A percentile compares a stretch with the other conserved stretches of the same genome.
These are phyloP conservation scores for Barnettozyma wickerhamii DNA, from an alignment of 805 yeast genomes.

Conservation along the genomic window DNA sequence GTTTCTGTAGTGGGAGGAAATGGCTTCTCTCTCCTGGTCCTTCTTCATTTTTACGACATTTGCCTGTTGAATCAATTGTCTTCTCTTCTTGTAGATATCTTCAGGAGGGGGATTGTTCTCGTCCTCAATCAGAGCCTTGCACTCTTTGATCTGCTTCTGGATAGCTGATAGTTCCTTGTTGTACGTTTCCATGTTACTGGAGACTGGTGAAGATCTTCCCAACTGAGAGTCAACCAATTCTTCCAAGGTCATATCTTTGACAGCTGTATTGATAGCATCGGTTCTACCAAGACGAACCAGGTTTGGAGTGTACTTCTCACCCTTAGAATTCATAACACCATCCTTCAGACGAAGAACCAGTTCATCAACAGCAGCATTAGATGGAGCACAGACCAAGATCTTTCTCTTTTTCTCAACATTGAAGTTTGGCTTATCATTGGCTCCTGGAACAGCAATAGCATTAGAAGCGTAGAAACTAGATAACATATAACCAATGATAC, in stretches of 20 bases:
- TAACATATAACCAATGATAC: conserved; percentile 77
- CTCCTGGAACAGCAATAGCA: conserved; percentile 29
- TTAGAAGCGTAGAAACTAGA: conserved; percentile 33
- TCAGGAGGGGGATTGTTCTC: conserved; percentile 35
- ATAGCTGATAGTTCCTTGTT: conserved; percentile 37
- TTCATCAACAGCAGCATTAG: conserved; percentile 99
- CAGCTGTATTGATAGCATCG: conserved; percentile 81
- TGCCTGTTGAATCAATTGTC: conserved; percentile 55
- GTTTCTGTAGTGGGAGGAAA: conserved; percentile 63
- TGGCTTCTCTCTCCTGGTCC: conserved; percentile 75
- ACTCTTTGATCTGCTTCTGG: conserved; percentile 14
- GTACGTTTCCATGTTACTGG: conserved; percentile 45
- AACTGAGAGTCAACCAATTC: conserved; percentile 63
- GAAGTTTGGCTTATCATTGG: conserved; percentile 20
- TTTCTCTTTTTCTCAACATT: conserved; percentile 34
- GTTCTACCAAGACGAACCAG: conserved; percentile 86
- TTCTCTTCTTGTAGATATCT: conserved; percentile 44
- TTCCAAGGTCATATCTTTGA: conserved; percentile 78
- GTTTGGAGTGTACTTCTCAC: conserved; percentile 51
- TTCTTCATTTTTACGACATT: conserved; percentile 67
- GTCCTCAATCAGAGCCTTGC: conserved; percentile 24
- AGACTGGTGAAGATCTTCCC: conserved; percentile 14
- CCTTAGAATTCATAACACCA: conserved; percentile 60
- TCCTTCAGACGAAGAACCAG: conserved; percentile 73
- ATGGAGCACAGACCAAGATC: conserved; percentile 91